These are phyloP conservation scores for Craterostigma plantagineum DNA, from an alignment of 257 asterid species.

Conservation along the genomic window DNA sequence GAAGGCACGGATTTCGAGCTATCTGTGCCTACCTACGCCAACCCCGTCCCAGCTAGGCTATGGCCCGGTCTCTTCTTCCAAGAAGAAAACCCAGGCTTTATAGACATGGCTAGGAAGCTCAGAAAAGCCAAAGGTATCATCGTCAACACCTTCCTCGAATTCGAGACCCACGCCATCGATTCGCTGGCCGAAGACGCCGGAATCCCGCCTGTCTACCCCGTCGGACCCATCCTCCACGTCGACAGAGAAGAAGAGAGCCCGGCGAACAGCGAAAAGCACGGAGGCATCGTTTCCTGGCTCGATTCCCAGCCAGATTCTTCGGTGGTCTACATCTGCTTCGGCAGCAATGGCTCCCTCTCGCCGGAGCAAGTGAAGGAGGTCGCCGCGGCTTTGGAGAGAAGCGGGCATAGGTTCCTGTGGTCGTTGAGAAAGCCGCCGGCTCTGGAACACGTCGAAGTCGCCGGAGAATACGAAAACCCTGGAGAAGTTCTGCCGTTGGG, in stretches of 20 bases:
- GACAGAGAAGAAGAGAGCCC: background rate
- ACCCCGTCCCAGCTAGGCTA: constrained; percentile 6
- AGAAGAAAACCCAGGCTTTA: background rate
- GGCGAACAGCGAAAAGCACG: background rate
- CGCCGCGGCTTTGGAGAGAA: constrained; percentile 15
- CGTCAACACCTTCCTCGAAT: constrained; percentile 12
- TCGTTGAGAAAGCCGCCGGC: constrained; percentile 25
- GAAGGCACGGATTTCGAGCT: background rate
- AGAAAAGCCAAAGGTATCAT: constrained; percentile 13
- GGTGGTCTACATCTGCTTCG: constrained; percentile 24
- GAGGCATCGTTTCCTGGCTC: constrained; percentile 9
- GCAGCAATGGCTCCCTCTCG: constrained; percentile 12
- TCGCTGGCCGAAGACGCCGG: constrained; percentile 3
- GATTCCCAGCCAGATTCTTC: constrained; percentile 19
- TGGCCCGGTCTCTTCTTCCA: constrained; percentile 3
- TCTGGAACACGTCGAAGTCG: background rate
- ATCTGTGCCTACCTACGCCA: constrained; percentile 1
- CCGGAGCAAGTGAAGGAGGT: constrained; percentile 19
- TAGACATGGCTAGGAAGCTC: constrained; percentile 3
- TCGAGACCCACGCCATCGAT: constrained; percentile 8
- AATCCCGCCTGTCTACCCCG: constrained; percentile 17
- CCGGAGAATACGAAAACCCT: constrained; percentile 7
- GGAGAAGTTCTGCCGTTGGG: constrained; percentile 26
- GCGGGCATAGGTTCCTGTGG: constrained; percentile 24
- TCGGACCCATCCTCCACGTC: constrained; percentile 18